These are phyloP conservation scores for Claviceps sp. DNA, from an alignment of 2,329 filamentous ascomycete species.

Conservation along the genomic window DNA sequence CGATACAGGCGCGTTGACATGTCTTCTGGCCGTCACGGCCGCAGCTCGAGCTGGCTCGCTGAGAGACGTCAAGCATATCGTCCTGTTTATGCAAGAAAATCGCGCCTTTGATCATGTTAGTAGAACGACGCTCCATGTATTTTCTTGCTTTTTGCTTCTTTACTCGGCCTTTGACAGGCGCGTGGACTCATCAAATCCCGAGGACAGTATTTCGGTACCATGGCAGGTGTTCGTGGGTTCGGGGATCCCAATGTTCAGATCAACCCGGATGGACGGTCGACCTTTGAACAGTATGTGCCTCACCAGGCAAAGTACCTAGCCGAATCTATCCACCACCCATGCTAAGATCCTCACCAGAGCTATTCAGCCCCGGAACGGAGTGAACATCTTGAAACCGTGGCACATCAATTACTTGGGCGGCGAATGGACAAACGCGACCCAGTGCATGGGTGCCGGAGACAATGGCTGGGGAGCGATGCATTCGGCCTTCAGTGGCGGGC, in stretches of 20 bases:
- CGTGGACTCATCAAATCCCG: not conserved
- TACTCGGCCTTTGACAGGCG: not conserved
- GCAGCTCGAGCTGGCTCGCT: constrained; percentile 24
- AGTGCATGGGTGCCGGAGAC: constrained; percentile 36
- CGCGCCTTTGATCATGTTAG: constrained; percentile 20
- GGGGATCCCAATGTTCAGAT: constrained; percentile 25
- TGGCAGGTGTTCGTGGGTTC: constrained; percentile 41
- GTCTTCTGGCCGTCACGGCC: constrained; percentile 9
- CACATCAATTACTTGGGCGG: constrained; percentile 35
- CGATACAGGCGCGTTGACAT: not conserved
- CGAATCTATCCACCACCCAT: not conserved
- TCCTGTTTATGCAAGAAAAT: constrained; percentile 42
- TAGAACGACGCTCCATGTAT: not conserved
- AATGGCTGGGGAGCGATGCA: constrained; percentile 40
- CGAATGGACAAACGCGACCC: constrained; percentile 30
- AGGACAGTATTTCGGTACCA: constrained; percentile 37
- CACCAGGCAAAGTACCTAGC: not conserved
- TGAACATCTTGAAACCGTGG: constrained; percentile 35
- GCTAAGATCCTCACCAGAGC: not conserved
- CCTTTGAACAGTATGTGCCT: constrained; percentile 35
- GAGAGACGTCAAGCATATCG: constrained; percentile 39
- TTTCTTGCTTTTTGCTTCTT: too few species aligned
- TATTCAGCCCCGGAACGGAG: constrained; percentile 18
- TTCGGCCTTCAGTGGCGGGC: constrained; percentile 32
- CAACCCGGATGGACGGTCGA: constrained; percentile 22